A percentile compares a stretch with the other conserved stretches of the same genome.
These are phyloP conservation scores for Pelargonium fulgidum DNA, from an alignment of 441 rosid genomes.

Conservation along the genomic window DNA sequence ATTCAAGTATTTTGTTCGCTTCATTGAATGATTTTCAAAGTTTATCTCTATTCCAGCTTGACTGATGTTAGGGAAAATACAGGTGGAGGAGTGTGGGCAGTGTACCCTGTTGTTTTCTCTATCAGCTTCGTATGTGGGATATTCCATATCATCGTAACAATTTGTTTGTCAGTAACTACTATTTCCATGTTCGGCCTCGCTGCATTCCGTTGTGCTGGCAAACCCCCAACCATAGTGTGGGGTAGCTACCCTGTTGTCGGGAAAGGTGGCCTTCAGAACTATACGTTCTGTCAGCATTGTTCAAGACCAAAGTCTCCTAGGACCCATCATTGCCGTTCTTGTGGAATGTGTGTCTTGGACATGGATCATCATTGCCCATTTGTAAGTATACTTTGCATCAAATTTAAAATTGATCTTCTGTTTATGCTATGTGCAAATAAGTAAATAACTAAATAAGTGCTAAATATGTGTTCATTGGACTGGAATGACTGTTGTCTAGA, in stretches of 20 bases:
- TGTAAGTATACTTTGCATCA: constrained; percentile 1
- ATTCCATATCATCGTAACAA: constrained; percentile 42
- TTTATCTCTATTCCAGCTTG: constrained; percentile 13
- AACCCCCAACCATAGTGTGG: constrained; percentile 50
- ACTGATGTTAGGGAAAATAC: constrained; percentile 27
- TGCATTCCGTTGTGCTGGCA: constrained; percentile 67
- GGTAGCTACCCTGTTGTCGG: constrained; percentile 85
- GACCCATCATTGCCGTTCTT: constrained; percentile 86
- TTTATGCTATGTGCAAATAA: background rate
- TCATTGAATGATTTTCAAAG: background rate
- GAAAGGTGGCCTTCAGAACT: constrained; percentile 61
- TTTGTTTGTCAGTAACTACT: constrained; percentile 44
- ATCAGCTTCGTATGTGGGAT: constrained; percentile 49
- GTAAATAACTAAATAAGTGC: no score
- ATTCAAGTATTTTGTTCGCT: background rate
- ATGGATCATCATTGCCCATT: constrained; percentile 99
- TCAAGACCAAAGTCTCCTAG: constrained; percentile 79
- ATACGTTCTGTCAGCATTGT: constrained; percentile 71
- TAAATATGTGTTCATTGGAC: background rate
- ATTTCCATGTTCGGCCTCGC: constrained; percentile 54
- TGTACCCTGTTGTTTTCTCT: constrained; percentile 65
- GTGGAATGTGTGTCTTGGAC: constrained; percentile 77
- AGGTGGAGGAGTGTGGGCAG: constrained; percentile 94
- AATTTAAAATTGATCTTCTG: background rate
- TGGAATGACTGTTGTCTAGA: background rate